phyloP scores from a whole-genome alignment of 1,284 basidiomycete genomes.

The Phellopilus nigrolimitatus region DNA sequence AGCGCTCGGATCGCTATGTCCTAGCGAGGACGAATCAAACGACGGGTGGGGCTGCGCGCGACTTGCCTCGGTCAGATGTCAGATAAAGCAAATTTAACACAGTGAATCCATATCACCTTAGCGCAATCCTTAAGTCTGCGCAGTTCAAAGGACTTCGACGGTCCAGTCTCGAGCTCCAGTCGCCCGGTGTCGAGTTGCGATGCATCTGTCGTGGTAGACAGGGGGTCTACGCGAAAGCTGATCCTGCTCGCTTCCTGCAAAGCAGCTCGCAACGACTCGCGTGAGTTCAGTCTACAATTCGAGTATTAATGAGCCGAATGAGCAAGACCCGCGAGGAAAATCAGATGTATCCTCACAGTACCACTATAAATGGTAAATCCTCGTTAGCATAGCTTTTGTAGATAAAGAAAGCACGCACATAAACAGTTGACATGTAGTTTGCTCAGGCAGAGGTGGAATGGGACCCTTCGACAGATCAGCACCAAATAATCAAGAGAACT shows the following conservation, averaged over 20 bases:
- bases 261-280: not conserved
- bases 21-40: too few species aligned
- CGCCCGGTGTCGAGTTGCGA: too few species aligned
- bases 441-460: constrained; percentile 13
- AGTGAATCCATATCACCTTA: too few species aligned
- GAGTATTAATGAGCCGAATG: not conserved
- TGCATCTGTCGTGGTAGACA: not conserved
- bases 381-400: not conserved
- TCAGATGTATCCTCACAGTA: constrained; percentile 10
- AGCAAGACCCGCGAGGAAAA: not conserved
- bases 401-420: not conserved
- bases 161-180: not conserved
- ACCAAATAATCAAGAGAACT: too few species aligned
- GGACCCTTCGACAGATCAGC: too few species aligned
- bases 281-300: constrained; percentile 4
- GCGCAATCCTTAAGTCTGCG: too few species aligned
- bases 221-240: not conserved
- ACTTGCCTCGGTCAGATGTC: too few species aligned
- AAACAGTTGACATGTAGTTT: constrained; percentile 16
- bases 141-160: not conserved
- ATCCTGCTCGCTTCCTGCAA: not conserved
- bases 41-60: too few species aligned
- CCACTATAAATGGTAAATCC: constrained; percentile 2
- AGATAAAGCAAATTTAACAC: too few species aligned
- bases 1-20: too few species aligned